Evolutionary conservation across 148 eudicot genomes (phyloP), one percentile per base, ranked within the genome.

Genomic region (Tetragonia tetragonoides): DNA sequence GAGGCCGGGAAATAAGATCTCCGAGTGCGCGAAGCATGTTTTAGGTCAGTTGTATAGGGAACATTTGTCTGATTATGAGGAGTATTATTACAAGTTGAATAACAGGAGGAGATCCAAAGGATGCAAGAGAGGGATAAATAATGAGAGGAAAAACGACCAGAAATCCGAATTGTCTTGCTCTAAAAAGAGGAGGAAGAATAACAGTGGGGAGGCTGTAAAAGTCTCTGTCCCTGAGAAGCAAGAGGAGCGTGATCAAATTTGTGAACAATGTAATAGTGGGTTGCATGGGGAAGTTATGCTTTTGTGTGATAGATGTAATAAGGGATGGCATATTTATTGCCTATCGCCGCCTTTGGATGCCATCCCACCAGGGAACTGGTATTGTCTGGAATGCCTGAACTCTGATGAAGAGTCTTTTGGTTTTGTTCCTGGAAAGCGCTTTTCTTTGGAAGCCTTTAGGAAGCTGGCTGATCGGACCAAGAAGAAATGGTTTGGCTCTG

Each of bases 211-310:
- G 56, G 81, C 83, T 67, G 81, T 85, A 40, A 88, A 90, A 84
- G 77, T 81, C 28, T 65, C 67, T 68, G 87, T 81, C 70, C 79
- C 79, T 64, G 81, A 77, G 84, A 86, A 88, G 75, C 87, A 81
- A 64, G 86, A 88, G 85, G 86, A 77, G 78, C 87, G 66, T 73
- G 93, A 93, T 89, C 99, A 95, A 83, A 90, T 95, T 69, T 95
- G 99, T 75, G 90, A 91, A 79, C 97, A 93, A 73, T 95, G 99
- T 76, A 86, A 77, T 74, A 95, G 99, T 84, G 99, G 99, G 75
- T 86, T 95, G 87, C 99, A 95, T 81, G 99, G 91, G 53, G 99
- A 93, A 86, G 95, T 91, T 76, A 95, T 95, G 99, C 88, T 95
- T 56, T 68, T 95, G 79, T 95, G 99, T 83, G 99, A 95, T 73